These are phyloP conservation scores for Penicillium egyptiacum DNA, from an alignment of 495 filamentous ascomycete species.

Conservation along the genomic window DNA sequence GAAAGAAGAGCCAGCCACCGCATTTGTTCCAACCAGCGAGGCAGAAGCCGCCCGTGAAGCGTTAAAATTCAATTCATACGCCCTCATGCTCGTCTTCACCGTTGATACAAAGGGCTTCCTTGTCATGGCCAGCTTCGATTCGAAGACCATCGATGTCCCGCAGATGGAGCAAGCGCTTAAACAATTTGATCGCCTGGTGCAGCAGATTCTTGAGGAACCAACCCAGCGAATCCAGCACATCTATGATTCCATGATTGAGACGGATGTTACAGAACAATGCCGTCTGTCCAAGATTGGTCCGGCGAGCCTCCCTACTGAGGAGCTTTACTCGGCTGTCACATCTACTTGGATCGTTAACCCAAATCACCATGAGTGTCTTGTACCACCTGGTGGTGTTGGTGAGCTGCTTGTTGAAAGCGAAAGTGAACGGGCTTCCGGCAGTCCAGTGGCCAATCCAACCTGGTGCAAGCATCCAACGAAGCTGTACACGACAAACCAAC, in stretches of 20 bases:
- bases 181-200: slow-evolving; percentile 45
- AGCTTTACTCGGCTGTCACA: slow-evolving; percentile 6
- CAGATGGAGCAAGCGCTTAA: slow-evolving; percentile 28
- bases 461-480: slow-evolving; percentile 17
- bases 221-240: neutral
- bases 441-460: neutral
- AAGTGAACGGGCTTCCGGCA: neutral
- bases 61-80: slow-evolving; percentile 56
- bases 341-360: slow-evolving; percentile 44
- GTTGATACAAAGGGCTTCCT: slow-evolving; percentile 47
- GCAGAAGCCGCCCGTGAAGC: slow-evolving; percentile 26
- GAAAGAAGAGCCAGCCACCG: neutral
- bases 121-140: slow-evolving; percentile 56
- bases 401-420: slow-evolving; percentile 36
- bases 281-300: slow-evolving; percentile 11
- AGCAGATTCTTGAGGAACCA: slow-evolving; percentile 21
- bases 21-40: slow-evolving; percentile 24
- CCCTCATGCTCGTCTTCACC: slow-evolving; percentile 55
- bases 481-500: slow-evolving; percentile 10
- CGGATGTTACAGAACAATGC: neutral
- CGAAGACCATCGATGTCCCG: slow-evolving; percentile 18
- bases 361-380: slow-evolving; percentile 27
- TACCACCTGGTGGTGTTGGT: slow-evolving; percentile 37
- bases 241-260: neutral
- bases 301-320: slow-evolving; percentile 25